Evolutionary conservation across 345 rosid species (phyloP).

Genomic region (Toxicodendron radicans): DNA sequence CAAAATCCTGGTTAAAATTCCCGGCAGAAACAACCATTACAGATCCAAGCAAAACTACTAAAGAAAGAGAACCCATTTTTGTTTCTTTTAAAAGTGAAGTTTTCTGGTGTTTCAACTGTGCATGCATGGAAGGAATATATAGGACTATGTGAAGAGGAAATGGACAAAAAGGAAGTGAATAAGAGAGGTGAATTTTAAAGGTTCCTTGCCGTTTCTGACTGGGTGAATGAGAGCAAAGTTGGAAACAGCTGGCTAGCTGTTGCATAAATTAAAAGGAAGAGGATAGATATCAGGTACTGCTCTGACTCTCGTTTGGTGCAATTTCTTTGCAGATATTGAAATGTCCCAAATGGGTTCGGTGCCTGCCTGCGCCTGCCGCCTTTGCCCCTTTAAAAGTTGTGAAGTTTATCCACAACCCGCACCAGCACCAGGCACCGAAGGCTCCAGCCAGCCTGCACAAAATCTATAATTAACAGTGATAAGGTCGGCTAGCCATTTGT

Average conservation of each 20-base stretch:
- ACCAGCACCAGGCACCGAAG: neutral
- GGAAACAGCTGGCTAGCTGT: neutral
- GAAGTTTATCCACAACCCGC: neutral
- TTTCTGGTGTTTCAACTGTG: neutral
- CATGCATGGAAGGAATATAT: neutral
- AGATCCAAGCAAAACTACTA: neutral
- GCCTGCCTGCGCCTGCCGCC: neutral
- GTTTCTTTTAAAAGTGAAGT: too few species aligned
- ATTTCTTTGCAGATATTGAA: neutral
- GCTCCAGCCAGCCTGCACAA: too few species aligned
- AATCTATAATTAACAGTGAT: too few species aligned
- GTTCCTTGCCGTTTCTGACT: conserved; percentile 5
- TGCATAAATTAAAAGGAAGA: neutral
- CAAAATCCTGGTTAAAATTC: conserved; percentile 39
- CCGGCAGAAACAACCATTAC: conserved; percentile 19
- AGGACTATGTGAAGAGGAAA: neutral
- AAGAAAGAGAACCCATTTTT: neutral
- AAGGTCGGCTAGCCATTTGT: neutral
- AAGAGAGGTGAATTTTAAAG: neutral
- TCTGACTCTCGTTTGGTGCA: neutral
- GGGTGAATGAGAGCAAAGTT: neutral
- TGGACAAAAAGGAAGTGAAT: neutral
- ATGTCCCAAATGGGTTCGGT: neutral
- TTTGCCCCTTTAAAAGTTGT: neutral
- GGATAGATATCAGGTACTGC: neutral